A percentile compares a stretch with the other conserved stretches of the same genome.
Conservation (phyloP, 2,329 filamentous ascomycete genomes). For the Malbranchea cinnamomea region DNA sequence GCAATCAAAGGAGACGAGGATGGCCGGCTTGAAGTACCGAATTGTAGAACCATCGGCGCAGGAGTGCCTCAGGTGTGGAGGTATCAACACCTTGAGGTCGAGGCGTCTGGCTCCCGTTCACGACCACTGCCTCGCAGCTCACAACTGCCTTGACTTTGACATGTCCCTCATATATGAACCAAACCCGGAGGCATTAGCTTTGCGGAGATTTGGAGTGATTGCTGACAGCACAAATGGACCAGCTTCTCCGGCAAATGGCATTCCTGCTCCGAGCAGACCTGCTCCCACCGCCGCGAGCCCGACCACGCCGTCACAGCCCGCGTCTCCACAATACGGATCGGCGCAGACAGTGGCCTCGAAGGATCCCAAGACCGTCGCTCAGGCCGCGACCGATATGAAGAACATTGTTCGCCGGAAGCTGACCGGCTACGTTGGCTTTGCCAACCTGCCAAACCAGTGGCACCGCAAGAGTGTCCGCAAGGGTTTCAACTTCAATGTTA, state of each 20-base stretch:
- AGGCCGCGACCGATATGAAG: constrained; percentile 54
- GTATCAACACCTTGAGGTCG: constrained; percentile 1
- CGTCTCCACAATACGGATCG: too few species aligned
- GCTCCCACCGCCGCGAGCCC: constrained; percentile 32
- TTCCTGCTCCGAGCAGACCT: constrained; percentile 14
- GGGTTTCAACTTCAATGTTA: constrained; percentile 99
- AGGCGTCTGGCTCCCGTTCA: constrained; percentile 8
- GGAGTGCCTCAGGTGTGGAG: constrained; percentile 1
- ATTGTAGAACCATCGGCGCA: not conserved
- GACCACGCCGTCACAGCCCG: too few species aligned
- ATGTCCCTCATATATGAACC: constrained; percentile 5
- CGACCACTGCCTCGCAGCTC: constrained; percentile 9
- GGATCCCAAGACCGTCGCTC: constrained; percentile 44
- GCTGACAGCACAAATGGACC: constrained; percentile 20
- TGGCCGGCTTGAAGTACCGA: constrained; percentile 4
- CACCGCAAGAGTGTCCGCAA: constrained; percentile 99
- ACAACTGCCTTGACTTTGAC: too few species aligned
- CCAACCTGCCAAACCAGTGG: constrained; percentile 98
- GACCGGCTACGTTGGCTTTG: constrained; percentile 96
- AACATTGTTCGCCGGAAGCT: constrained; percentile 98
- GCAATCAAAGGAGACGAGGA: not conserved
- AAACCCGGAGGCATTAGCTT: constrained; percentile 8
- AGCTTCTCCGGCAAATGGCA: constrained; percentile 18
- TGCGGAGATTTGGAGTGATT: constrained; percentile 12
- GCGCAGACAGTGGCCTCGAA: constrained; percentile 49